Percentiles rank a stretch among this genome's conserved stretches.
Evolutionary conservation across 257 asterid genomes (phyloP).

Genomic region (Eustoma russellianum): DNA sequence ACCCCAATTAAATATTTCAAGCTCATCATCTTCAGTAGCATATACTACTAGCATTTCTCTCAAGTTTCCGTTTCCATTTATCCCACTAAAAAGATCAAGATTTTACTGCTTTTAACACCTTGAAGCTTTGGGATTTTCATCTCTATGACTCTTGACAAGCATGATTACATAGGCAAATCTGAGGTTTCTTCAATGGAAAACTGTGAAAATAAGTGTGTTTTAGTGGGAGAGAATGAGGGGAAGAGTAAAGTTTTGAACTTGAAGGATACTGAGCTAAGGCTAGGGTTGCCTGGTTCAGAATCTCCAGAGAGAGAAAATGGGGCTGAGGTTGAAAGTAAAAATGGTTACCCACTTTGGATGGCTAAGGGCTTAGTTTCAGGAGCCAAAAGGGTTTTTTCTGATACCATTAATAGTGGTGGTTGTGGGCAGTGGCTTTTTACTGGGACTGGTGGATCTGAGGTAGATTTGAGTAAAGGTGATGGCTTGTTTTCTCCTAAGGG

Average conservation of each 20-base stretch:
- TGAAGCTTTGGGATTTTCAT: constrained; percentile 10
- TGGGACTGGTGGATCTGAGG: constrained; percentile 26
- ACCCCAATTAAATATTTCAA: constrained; percentile 7
- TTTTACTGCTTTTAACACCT: neutral
- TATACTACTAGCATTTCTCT: neutral
- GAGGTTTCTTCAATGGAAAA: constrained; percentile 22
- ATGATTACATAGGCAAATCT: constrained; percentile 33
- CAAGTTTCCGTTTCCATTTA: neutral
- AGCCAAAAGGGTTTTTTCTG: constrained; percentile 36
- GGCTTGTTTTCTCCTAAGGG: constrained; percentile 26
- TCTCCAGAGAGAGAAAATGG: constrained; percentile 25
- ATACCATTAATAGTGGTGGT: constrained; percentile 23
- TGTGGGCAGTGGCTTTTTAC: constrained; percentile 27
- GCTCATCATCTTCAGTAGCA: constrained; percentile 6
- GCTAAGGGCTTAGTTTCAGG: constrained; percentile 24
- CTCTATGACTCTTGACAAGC: constrained; percentile 22
- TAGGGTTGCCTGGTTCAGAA: constrained; percentile 36
- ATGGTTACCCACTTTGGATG: constrained; percentile 7
- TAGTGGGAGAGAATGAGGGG: constrained; percentile 13
- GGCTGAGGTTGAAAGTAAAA: constrained; percentile 9
- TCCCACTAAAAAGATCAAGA: neutral
- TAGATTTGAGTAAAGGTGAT: constrained; percentile 17
- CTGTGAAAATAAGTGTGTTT: constrained; percentile 19
- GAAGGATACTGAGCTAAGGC: constrained; percentile 38
- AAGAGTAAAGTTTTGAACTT: constrained; percentile 32